Base-by-base conservation (phyloP, 306 rosid genomes). In the Cicer chorassanicum region DNA sequence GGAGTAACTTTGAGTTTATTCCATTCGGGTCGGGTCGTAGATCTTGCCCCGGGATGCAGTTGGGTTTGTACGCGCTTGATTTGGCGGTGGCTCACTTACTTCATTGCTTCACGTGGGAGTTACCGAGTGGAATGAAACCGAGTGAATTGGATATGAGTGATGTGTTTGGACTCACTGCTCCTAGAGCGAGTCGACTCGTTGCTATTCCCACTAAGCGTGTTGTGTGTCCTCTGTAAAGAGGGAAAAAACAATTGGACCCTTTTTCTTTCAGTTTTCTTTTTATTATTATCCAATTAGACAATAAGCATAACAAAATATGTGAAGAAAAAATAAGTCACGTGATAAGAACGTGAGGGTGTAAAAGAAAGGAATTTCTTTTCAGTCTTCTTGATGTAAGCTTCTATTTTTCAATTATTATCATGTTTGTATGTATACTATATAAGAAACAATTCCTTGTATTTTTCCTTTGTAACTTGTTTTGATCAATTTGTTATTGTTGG, bases 1-100 rank as follows among this genome's bases (percentile, higher is more conserved):
- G 98, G 0, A 87, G 82, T 29, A 84, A 91, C 81, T 93, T 93
- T 40, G 97, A 93, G 89, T 93, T 91, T 70, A 81, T 93, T 3
- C 98, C 98, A 0, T 93, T 93, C 65, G 98, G 98, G 49, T 93
- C 97, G 55, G 98, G 98, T 68, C 89, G 98, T 1, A 80, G 98
- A 80, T 93, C 98, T 0, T 93, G 98, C 80, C 98, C 98, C 0
- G 98, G 98, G 0, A 93, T 93, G 98, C 92, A 86, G 42, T 82
- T 93, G 10, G 98, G 96, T 16, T 85, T 93, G 0, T 91, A 88
- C 57, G 85, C 96, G 38, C 85, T 93, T 21, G 96, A 93, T 65
- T 38, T 88, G 88, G 82, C 96, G 0, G 92, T 93, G 79, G 88
- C 86, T 3, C 90, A 93, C 81, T 81, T 93, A 6, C 85, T 91